These are phyloP conservation scores for Canavalia ensiformis DNA, from an alignment of 306 rosid genomes.

Conservation along the genomic window DNA sequence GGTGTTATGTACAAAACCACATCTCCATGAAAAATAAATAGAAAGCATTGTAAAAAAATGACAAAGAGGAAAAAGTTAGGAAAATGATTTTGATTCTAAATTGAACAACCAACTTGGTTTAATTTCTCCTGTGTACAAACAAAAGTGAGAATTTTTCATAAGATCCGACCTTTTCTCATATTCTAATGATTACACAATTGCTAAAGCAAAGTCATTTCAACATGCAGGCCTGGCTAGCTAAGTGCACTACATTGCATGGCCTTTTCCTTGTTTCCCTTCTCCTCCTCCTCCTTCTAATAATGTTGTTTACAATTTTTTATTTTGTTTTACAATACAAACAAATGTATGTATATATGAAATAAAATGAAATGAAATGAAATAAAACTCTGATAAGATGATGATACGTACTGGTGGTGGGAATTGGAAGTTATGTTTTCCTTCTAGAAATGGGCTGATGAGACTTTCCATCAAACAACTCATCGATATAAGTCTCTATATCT, in stretches of 20 bases:
- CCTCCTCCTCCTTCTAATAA: neutral
- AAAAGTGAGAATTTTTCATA: neutral
- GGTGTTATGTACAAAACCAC: neutral
- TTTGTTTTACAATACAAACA: conserved; percentile 6
- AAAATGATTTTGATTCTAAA: neutral
- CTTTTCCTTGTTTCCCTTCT: neutral
- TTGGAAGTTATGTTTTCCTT: conserved; percentile 52
- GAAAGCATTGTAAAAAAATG: too few relatives aligned
- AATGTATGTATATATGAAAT: neutral
- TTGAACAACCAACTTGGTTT: conserved; percentile 19
- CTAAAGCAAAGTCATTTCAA: neutral
- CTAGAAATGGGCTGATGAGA: conserved; percentile 54
- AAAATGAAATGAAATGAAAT: neutral
- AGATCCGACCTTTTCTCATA: neutral
- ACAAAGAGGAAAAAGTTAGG: neutral
- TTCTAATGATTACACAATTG: neutral
- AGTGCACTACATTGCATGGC: neutral
- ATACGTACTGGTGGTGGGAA: conserved; percentile 29
- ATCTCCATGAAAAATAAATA: neutral
- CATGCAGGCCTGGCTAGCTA: conserved; percentile 7
- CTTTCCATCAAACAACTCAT: conserved; percentile 86
- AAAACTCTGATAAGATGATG: neutral
- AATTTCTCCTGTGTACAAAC: conserved; percentile 24
- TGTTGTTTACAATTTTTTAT: neutral
- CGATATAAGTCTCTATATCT: conserved; percentile 77